A percentile compares a stretch with the other conserved stretches of the same genome.
Conservation (phyloP, 768 basidiomycete genomes). For the Boletellus emodensis region DNA sequence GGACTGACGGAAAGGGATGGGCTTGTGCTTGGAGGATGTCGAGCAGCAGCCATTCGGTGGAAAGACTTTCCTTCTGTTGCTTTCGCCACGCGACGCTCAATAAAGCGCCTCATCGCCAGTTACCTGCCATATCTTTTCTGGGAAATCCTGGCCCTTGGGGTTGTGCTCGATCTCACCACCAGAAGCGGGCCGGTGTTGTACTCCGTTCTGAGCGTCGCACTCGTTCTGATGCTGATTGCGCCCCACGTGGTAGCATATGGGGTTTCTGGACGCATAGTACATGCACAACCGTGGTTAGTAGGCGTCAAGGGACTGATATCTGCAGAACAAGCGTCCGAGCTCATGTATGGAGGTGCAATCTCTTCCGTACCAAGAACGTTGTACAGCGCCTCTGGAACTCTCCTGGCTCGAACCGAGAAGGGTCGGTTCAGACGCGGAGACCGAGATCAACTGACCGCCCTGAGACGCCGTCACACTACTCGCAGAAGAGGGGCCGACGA, state of each 20-base stretch:
- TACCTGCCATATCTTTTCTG: constrained; percentile 6
- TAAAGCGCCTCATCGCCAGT: constrained; percentile 4
- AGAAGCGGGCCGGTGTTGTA: too few species aligned
- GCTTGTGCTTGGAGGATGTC: constrained; percentile 24
- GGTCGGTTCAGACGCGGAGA: constrained; percentile 19
- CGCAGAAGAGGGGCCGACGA: neutral
- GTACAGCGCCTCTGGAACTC: constrained; percentile 21
- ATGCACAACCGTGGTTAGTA: constrained; percentile 19
- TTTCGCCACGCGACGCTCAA: constrained; percentile 16
- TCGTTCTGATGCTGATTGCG: constrained; percentile 13
- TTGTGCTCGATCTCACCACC: too few species aligned
- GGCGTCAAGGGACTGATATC: constrained; percentile 27
- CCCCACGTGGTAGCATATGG: constrained; percentile 15
- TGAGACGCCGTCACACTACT: neutral
- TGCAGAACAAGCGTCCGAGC: constrained; percentile 13
- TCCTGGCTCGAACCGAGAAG: constrained; percentile 2
- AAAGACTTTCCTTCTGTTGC: constrained; percentile 19
- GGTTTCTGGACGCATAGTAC: constrained; percentile 12
- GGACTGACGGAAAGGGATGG: constrained; percentile 15
- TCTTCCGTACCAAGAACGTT: constrained; percentile 3
- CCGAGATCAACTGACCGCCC: constrained; percentile 1
- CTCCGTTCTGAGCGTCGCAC: neutral
- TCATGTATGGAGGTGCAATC: constrained; percentile 14
- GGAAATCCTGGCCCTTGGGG: neutral
- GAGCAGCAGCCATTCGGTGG: constrained; percentile 21